Percentiles rank a stretch among this genome's conserved stretches.
These are phyloP conservation scores for Hypholoma sublateritium DNA, from an alignment of 768 basidiomycete species.

Conservation along the genomic window DNA sequence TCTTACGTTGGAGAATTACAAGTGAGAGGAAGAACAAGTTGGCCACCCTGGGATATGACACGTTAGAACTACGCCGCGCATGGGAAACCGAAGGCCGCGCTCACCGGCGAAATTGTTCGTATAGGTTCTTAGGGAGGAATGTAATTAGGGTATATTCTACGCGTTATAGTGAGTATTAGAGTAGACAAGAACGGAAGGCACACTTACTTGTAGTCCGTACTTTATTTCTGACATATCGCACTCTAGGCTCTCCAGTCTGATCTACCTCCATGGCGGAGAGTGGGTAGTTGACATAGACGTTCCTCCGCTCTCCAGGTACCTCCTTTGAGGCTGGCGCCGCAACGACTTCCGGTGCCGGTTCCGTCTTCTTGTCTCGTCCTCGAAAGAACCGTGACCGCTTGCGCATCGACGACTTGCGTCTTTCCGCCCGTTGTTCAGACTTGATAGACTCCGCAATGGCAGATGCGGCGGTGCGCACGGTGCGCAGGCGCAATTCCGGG, in stretches of 20 bases:
- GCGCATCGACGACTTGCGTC: conserved; percentile 44
- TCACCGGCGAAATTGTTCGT: conserved; percentile 90
- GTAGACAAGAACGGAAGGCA: neutral
- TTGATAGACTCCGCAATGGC: conserved; percentile 86
- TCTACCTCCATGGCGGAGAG: conserved; percentile 66
- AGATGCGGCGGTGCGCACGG: conserved; percentile 90
- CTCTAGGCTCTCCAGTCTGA: conserved; percentile 71
- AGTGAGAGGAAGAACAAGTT: conserved; percentile 89
- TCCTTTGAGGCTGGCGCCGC: conserved; percentile 33
- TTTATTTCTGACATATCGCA: conserved; percentile 88
- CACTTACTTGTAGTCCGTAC: conserved; percentile 87
- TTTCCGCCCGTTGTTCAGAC: conserved; percentile 69
- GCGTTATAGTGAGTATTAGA: conserved; percentile 7
- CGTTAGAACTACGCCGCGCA: conserved; percentile 8
- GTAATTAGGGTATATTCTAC: conserved; percentile 88
- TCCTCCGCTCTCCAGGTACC: conserved; percentile 58
- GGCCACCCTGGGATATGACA: conserved; percentile 55
- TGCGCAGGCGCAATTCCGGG: conserved; percentile 83
- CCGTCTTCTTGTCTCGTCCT: conserved; percentile 47
- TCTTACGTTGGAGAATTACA: conserved; percentile 77
- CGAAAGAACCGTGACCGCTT: conserved; percentile 64
- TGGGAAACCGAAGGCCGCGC: conserved; percentile 16
- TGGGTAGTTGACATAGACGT: conserved; percentile 79
- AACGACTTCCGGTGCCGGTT: conserved; percentile 24
- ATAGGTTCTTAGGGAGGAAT: conserved; percentile 92